Evolutionary conservation across 495 filamentous ascomycete genomes (phyloP), one percentile per base, ranked within the genome.

Genomic region (Collariella sp.): DNA sequence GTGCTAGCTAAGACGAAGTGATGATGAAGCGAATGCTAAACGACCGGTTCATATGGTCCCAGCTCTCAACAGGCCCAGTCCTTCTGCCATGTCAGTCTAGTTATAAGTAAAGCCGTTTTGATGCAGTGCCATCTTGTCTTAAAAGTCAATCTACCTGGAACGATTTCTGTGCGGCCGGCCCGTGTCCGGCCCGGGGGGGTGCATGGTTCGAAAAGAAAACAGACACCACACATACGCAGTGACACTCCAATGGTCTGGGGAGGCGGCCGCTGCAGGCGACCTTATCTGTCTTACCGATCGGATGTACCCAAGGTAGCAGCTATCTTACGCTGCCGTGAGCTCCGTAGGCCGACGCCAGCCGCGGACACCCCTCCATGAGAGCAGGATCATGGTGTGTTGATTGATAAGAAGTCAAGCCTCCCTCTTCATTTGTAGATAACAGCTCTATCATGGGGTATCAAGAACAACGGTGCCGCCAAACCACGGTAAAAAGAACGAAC

Each of bases 161-260:
- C 26, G 41, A 53, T 53, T 41, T 45, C 19, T 10, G 31, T 46
- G 42, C 50, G 46, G 50, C 41, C 41, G 41, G 33, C 15, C 50
- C 31, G 50, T 20, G 31, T 38, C 22, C 31, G 50, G 20, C 9
- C 29, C 41, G 50, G 41, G 26, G 20, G 31, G 40, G 46, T n/a
- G n/a, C n/a, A n/a, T n/a, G n/a, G n/a, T n/a, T n/a, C n/a, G 50
- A 15, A 31, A 39, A 46, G 50, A 40, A 43, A 52, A 52, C 38
- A 52, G 49, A 22, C 24, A 24, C 9, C 7, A 15, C 24, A n/a
- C 9, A 16, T n/a, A 46, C 4, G 36, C 49, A n/a, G 49, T 52
- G 49, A 41, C 42, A 52, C 49, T n/a, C 49, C 39, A 23, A 42
- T 35, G 3, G 15, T 19, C 13, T 5, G 7, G 10, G 24, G 35